phyloP scores from a whole-genome alignment of 1,284 basidiomycete genomes.

The Ceratobasidium sp. region DNA sequence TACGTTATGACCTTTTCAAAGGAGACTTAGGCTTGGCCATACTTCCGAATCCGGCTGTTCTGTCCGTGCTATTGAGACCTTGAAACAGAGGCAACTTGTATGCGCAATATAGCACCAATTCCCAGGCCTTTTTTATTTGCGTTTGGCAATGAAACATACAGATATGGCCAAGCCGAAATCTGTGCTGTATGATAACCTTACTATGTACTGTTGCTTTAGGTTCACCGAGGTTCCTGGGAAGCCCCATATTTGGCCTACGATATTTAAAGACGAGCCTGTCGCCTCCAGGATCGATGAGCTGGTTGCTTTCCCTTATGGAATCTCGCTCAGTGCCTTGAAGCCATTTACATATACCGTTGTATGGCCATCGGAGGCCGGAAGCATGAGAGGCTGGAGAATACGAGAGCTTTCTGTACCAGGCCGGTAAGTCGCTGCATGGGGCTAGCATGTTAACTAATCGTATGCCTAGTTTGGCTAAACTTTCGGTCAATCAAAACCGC shows the following conservation, averaged over 20 bases:
- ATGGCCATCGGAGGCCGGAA: slow-evolving; percentile 42
- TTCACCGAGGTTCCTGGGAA: slow-evolving; percentile 40
- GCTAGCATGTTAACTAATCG: neutral
- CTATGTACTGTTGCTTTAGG: slow-evolving; percentile 7
- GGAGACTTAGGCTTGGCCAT: no score
- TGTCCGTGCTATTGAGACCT: no score
- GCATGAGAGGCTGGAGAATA: slow-evolving; percentile 41
- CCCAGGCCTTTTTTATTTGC: no score
- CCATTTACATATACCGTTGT: slow-evolving; percentile 41
- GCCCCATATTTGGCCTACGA: slow-evolving; percentile 40
- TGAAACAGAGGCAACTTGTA: no score
- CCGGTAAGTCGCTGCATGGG: slow-evolving; percentile 23
- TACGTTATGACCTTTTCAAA: neutral
- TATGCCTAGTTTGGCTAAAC: slow-evolving; percentile 17
- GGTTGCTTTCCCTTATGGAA: neutral
- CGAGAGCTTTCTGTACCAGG: slow-evolving; percentile 35
- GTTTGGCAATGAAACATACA: neutral
- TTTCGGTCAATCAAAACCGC: neutral
- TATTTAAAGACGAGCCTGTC: slow-evolving; percentile 38
- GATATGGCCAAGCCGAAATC: no score
- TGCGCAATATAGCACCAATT: no score
- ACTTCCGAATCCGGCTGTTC: no score
- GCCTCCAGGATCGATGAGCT: slow-evolving; percentile 23
- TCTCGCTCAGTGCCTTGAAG: neutral
- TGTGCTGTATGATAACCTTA: no score